Conservation (phyloP, 306 rosid species). For the Dryas octopetala region DNA sequence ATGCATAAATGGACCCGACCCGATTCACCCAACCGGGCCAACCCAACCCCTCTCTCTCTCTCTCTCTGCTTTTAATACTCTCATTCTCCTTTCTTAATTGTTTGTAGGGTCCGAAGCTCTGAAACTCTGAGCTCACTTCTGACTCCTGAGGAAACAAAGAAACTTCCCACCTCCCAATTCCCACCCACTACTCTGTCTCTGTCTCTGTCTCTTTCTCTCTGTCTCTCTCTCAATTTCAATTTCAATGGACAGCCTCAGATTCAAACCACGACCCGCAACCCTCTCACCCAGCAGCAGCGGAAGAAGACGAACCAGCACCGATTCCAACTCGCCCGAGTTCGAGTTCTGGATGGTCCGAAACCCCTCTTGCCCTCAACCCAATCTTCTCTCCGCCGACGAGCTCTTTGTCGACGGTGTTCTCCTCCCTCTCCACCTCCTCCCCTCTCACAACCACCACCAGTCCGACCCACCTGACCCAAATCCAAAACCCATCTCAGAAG, state of each 20-base stretch:
- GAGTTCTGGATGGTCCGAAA: constrained; percentile 96
- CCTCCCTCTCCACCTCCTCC: constrained; percentile 68
- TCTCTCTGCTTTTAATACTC: constrained; percentile 12
- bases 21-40: not conserved
- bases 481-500: constrained; percentile 19
- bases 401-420: constrained; percentile 83
- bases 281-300: constrained; percentile 28
- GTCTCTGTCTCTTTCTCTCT: not conserved
- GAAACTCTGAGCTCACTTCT: not conserved
- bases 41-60: constrained; percentile 17
- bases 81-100: constrained; percentile 12
- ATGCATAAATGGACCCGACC: not conserved
- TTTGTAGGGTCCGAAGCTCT: constrained; percentile 27
- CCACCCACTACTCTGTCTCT: constrained; percentile 10
- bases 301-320: constrained; percentile 20
- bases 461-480: constrained; percentile 11
- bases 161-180: constrained; percentile 17
- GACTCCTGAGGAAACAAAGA: constrained; percentile 6
- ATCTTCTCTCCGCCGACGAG: constrained; percentile 88
- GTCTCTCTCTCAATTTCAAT: not conserved
- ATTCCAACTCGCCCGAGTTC: constrained; percentile 80
- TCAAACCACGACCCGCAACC: constrained; percentile 27
- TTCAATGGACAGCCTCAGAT: constrained; percentile 46
- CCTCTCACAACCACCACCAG: constrained; percentile 3
- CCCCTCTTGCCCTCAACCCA: constrained; percentile 73